Evolutionary conservation across 805 yeast species (phyloP), one percentile per base, ranked within the genome.

Genomic region (Metschnikowia cubensis): DNA sequence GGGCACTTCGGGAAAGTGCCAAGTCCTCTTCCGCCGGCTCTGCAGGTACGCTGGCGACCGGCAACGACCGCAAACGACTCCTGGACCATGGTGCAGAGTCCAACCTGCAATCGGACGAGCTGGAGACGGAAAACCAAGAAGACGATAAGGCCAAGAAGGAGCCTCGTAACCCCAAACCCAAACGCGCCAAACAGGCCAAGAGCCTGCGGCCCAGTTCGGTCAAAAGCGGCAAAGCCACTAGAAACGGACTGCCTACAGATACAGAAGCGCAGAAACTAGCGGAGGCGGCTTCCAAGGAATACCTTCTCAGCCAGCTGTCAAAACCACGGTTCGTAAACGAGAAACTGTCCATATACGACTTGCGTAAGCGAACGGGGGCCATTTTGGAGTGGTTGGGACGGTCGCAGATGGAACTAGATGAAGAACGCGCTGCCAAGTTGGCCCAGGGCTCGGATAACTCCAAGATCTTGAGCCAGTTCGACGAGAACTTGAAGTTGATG

Each of bases 301-400:
- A 81, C 34, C 77, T 79, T 33, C 77, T 82, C 38, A 82, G 78
- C 53, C 87, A 85, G 63, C 87, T 92, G 2, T 84, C 89, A 42
- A 86, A 82, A 58, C 97, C 98, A 13, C 80, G 96, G 49, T 73
- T 83, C 40, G 97, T 96, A 6, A 85, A 85, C 51, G 83, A 83
- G 18, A 79, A 89, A 48, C 80, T 87, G 3, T 80, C 90, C 3
- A 67, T 91, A 52, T 79, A 80, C 58, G 99, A 92, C 65, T 85
- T 92, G 88, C 80, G 90, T 50, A 83, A 89, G 61, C 78, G 99
- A 51, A 87, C 90, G 1, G 85, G 89, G 2, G 95, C 97, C 1
- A 92, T 92, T 18, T 70, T 92, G 59, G 98, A 94, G 68, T 94
- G 91, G 76, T 79, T 92, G 22, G 89, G 91, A 11, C 76, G 96